These are phyloP conservation scores for Trichoderma sp. DNA, from an alignment of 2,329 filamentous ascomycete species.

Conservation along the genomic window DNA sequence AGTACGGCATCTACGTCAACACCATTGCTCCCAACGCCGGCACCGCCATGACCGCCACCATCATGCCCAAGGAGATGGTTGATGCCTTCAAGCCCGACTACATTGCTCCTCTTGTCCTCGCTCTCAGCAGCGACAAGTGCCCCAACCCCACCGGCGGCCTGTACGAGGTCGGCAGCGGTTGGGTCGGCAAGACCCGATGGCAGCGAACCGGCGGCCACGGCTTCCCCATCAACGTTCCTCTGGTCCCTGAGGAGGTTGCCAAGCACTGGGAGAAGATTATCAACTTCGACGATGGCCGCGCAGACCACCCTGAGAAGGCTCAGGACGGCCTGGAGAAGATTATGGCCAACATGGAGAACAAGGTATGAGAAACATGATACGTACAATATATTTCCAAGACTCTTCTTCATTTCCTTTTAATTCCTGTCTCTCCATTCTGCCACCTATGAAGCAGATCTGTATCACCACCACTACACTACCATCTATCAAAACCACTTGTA, in stretches of 20 bases:
- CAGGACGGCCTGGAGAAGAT: constrained; percentile 77
- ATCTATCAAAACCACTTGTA: constrained; percentile 22
- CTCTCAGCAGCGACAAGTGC: constrained; percentile 82
- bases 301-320: constrained; percentile 81
- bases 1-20: constrained; percentile 98
- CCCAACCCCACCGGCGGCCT: constrained; percentile 84
- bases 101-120: constrained; percentile 88
- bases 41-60: constrained; percentile 89
- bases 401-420: background rate
- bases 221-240: constrained; percentile 83
- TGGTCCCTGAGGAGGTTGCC: constrained; percentile 83
- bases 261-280: constrained; percentile 77
- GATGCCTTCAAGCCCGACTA: constrained; percentile 99
- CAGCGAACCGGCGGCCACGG: constrained; percentile 86
- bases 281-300: constrained; percentile 84
- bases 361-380: constrained; percentile 23
- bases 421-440: background rate
- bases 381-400: background rate
- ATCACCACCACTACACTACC: constrained; percentile 10
- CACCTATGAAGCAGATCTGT: constrained; percentile 11
- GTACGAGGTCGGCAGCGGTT: constrained; percentile 94
- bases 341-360: constrained; percentile 76
- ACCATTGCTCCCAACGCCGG: constrained; percentile 97
- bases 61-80: constrained; percentile 96
- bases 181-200: constrained; percentile 91